These are phyloP conservation scores for Pachysandra terminalis DNA, from an alignment of 164 flowering plant genomes.

Conservation along the genomic window DNA sequence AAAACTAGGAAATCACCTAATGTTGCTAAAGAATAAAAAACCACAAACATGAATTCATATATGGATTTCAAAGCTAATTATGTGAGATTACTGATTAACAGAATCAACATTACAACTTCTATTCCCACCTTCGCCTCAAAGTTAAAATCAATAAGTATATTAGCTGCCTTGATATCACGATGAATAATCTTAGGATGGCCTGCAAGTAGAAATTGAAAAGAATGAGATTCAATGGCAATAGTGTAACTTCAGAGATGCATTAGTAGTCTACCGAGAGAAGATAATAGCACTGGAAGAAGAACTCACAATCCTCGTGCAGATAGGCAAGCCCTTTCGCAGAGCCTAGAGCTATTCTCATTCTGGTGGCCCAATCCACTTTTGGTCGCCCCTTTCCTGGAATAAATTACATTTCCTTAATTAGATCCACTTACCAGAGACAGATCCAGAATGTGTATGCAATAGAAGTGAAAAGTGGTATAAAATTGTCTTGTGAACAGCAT, in stretches of 20 bases:
- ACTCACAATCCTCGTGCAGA: constrained; percentile 94
- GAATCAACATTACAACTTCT: constrained; percentile 5
- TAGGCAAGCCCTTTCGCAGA: constrained; percentile 97
- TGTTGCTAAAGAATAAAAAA: neutral
- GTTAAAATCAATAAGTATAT: constrained; percentile 83
- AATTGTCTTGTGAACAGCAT: neutral
- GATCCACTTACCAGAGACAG: neutral
- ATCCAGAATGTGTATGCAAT: no score
- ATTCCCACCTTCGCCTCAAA: constrained; percentile 94
- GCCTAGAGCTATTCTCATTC: constrained; percentile 83
- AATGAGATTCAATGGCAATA: neutral
- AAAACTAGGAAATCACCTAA: neutral
- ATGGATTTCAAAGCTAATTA: neutral
- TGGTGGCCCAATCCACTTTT: constrained; percentile 76
- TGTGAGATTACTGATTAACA: neutral
- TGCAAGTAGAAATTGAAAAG: constrained; percentile 25
- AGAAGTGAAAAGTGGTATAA: neutral
- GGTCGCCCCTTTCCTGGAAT: constrained; percentile 83
- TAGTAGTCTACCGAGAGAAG: neutral
- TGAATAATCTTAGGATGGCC: constrained; percentile 98
- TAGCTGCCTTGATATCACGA: constrained; percentile 93
- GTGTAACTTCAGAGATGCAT: neutral
- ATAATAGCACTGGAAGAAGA: constrained; percentile 1
- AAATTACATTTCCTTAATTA: neutral
- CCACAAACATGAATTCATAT: neutral